Percentiles rank a stretch among this genome's conserved stretches.
Conservation (phyloP, 164 flowering plant genomes). For the Kingdonia uniflora region DNA sequence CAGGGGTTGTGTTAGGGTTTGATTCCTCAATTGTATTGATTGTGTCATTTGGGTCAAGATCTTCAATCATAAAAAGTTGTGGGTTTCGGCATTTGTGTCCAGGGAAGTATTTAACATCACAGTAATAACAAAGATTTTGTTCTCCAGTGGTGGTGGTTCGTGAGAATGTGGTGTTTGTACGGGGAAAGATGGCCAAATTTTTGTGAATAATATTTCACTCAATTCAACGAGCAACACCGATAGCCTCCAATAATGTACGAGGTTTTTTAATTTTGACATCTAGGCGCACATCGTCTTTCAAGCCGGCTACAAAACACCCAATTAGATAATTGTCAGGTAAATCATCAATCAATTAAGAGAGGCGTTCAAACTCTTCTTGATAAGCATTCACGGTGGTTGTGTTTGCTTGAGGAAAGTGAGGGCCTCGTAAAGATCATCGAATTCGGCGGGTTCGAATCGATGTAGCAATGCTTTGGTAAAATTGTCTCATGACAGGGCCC, state of each 20-base stretch:
- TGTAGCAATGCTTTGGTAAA: too few species aligned
- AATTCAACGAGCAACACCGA: not conserved
- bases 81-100: not conserved
- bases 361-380: not conserved
- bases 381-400: not conserved
- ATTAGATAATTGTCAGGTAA: conserved; percentile 1
- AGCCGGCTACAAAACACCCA: not conserved
- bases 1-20: not conserved
- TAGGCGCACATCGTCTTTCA: not conserved
- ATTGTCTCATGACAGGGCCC: too few species aligned
- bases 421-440: too few species aligned
- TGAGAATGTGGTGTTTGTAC: not conserved
- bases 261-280: conserved; percentile 1
- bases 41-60: not conserved
- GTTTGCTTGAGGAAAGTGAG: too few species aligned
- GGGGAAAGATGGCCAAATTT: not conserved
- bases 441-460: too few species aligned
- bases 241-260: not conserved
- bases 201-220: not conserved
- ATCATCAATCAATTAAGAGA: not conserved
- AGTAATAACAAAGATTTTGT: not conserved
- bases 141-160: not conserved
- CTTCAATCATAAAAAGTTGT: conserved; percentile 1
- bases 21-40: not conserved
- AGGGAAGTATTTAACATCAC: not conserved